A percentile compares a stretch with the other conserved stretches of the same genome.
Evolutionary conservation across 2,329 filamentous ascomycete genomes (phyloP).

Genomic region (Cladosporium sp.): DNA sequence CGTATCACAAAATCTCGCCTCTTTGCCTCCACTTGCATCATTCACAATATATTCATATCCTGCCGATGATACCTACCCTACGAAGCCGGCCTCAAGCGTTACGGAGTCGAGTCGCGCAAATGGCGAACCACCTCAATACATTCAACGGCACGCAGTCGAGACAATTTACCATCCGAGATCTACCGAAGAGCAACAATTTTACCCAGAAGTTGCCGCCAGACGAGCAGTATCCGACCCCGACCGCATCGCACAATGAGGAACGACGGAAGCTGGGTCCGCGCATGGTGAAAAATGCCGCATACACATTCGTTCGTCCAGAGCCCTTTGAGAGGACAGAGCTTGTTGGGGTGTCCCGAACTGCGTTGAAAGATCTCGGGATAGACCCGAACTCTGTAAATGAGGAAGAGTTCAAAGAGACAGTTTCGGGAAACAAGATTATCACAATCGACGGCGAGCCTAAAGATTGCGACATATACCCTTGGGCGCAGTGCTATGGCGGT

Average conservation of each 20-base stretch:
- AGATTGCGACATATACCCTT: constrained; percentile 78
- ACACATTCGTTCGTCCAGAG: constrained; percentile 86
- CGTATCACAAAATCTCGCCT: too few species aligned
- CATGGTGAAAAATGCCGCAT: constrained; percentile 77
- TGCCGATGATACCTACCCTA: constrained; percentile 6
- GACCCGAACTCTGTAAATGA: constrained; percentile 61
- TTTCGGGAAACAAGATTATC: constrained; percentile 76
- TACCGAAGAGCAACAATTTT: constrained; percentile 62
- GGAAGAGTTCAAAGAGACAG: constrained; percentile 69
- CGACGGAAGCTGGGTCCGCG: constrained; percentile 73
- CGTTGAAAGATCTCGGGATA: constrained; percentile 77
- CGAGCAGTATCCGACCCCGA: constrained; percentile 70
- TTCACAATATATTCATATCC: neutral
- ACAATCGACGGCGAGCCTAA: constrained; percentile 61
- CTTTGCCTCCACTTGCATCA: neutral
- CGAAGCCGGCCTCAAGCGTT: constrained; percentile 16
- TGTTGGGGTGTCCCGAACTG: constrained; percentile 71
- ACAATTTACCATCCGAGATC: constrained; percentile 41
- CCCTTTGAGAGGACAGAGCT: constrained; percentile 67
- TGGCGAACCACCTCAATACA: constrained; percentile 40
- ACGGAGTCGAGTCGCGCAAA: constrained; percentile 34
- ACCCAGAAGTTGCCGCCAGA: constrained; percentile 70
- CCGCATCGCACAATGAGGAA: constrained; percentile 73
- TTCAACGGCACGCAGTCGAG: constrained; percentile 21
- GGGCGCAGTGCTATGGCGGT: constrained; percentile 97